These are phyloP conservation scores for Picochlorum sp. DNA, from an alignment of 139 green algal genomes.

Conservation along the genomic window DNA sequence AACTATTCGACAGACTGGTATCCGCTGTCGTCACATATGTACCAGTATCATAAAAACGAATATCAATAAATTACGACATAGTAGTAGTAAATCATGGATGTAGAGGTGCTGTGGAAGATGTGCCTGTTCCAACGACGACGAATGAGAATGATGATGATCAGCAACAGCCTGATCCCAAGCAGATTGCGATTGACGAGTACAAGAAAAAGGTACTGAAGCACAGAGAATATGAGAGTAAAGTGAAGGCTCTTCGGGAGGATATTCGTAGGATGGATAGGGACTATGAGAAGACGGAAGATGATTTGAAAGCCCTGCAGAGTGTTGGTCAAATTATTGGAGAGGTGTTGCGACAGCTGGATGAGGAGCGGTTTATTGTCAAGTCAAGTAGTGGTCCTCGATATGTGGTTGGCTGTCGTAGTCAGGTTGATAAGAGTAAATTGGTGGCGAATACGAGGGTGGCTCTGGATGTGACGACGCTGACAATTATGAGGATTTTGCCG, in stretches of 20 bases:
- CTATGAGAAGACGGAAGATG: slow-evolving; percentile 99
- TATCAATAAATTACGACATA: neutral
- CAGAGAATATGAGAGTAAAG: slow-evolving; percentile 41
- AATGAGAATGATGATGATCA: no score
- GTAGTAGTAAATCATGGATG: neutral
- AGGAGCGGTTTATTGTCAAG: slow-evolving; percentile 99
- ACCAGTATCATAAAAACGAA: no score
- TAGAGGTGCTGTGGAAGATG: slow-evolving; percentile 2
- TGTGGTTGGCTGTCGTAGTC: slow-evolving; percentile 92
- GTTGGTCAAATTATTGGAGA: slow-evolving; percentile 99
- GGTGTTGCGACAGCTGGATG: slow-evolving; percentile 94
- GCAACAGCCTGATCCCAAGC: neutral
- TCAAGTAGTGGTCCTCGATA: slow-evolving; percentile 95
- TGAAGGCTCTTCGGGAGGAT: slow-evolving; percentile 55
- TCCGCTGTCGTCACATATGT: no score
- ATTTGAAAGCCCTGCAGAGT: slow-evolving; percentile 96
- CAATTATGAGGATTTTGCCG: slow-evolving; percentile 94
- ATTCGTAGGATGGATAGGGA: slow-evolving; percentile 79
- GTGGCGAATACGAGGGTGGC: slow-evolving; percentile 84
- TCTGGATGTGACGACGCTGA: slow-evolving; percentile 99
- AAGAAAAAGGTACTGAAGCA: slow-evolving; percentile 50
- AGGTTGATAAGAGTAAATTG: slow-evolving; percentile 94
- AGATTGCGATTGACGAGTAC: slow-evolving; percentile 37
- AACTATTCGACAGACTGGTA: no score
- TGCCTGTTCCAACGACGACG: no score